phyloP scores from a whole-genome alignment of 371 early-diverging fungal genomes.

The Encephalitozoon romaleae region DNA sequence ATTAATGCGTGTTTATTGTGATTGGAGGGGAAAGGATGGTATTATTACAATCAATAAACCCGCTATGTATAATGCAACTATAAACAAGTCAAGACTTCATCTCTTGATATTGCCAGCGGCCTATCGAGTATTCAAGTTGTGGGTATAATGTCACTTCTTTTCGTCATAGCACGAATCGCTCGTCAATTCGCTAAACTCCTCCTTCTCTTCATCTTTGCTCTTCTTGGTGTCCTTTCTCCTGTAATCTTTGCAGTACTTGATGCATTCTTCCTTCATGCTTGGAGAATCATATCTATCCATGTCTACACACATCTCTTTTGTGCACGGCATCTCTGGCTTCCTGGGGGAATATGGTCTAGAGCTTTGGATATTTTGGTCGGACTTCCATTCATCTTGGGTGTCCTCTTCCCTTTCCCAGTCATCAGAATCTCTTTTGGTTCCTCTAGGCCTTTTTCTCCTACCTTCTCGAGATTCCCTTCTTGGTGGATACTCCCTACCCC shows the following conservation, averaged over 20 bases:
- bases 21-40: not conserved
- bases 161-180: not conserved
- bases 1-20: not conserved
- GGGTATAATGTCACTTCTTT: not conserved
- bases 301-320: not conserved
- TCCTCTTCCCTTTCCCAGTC: not conserved
- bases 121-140: not conserved
- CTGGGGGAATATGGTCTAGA: not conserved
- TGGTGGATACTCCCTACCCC: not conserved
- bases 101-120: not conserved
- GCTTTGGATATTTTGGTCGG: not conserved
- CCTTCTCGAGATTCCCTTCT: not conserved
- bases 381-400: not conserved
- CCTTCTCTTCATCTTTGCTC: not conserved
- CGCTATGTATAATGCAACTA: not conserved
- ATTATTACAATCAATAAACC: not conserved
- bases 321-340: not conserved
- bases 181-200: not conserved
- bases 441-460: not conserved
- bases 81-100: not conserved
- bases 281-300: not conserved
- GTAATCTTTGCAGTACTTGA: not conserved
- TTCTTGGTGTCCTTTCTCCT: not conserved
- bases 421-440: not conserved
- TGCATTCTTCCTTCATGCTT: not conserved